phyloP scores from a whole-genome alignment of 345 rosid species.

The Euphorbia pulcherrima region DNA sequence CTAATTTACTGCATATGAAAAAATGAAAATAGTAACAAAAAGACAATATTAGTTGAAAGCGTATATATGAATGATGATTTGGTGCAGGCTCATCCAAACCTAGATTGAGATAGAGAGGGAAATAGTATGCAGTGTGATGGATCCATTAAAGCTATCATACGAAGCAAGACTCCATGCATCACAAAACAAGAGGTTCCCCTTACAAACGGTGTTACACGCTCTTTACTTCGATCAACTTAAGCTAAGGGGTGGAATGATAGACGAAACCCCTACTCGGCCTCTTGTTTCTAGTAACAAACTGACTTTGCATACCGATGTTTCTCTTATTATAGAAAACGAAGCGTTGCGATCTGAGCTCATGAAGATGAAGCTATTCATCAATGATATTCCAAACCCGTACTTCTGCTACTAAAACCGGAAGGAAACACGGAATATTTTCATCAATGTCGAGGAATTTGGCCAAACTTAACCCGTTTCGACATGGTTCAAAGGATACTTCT shows the following conservation, averaged over 20 bases:
- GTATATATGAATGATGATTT: no score
- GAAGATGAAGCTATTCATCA: slow-evolving; percentile 78
- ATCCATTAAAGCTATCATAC: slow-evolving; percentile 71
- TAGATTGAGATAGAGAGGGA: slow-evolving; percentile 91
- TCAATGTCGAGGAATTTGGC: slow-evolving; percentile 84
- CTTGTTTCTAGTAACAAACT: slow-evolving; percentile 40
- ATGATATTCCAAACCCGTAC: slow-evolving; percentile 42
- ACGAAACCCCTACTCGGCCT: slow-evolving; percentile 16
- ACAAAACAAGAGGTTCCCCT: slow-evolving; percentile 86
- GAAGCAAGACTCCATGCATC: slow-evolving; percentile 98
- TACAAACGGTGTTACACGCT: slow-evolving; percentile 77
- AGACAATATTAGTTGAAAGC: no score
- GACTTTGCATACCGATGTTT: slow-evolving; percentile 52
- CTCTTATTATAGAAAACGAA: slow-evolving; percentile 78
- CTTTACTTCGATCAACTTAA: slow-evolving; percentile 86
- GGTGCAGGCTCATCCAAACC: slow-evolving; percentile 62
- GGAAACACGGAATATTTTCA: slow-evolving; percentile 55
- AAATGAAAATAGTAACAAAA: no score
- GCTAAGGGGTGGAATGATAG: slow-evolving; percentile 59
- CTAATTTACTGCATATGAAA: no score
- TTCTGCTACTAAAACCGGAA: slow-evolving; percentile 27
- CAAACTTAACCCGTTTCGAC: slow-evolving; percentile 76
- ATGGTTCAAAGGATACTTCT: slow-evolving; percentile 88
- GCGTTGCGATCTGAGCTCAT: slow-evolving; percentile 64
- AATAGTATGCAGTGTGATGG: slow-evolving; percentile 86